Evolutionary conservation across 169 alveolate genomes (phyloP).

Genomic region (Babesia bigemina): DNA sequence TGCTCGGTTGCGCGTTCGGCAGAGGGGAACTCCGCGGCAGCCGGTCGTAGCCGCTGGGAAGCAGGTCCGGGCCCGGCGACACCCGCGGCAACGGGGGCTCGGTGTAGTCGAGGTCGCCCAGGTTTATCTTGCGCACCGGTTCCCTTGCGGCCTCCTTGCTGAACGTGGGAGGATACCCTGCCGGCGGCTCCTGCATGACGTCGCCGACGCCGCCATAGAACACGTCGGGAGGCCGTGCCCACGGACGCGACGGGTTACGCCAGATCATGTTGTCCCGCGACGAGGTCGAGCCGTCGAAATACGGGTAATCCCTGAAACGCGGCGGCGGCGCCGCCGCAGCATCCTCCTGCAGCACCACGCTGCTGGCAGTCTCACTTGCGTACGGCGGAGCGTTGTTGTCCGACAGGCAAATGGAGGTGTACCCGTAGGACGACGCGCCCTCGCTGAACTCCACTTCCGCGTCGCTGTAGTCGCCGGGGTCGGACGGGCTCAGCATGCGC

Average conservation of each 20-base stretch:
- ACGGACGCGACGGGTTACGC: background rate
- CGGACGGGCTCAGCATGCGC: conserved; percentile 1
- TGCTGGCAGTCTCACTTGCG: conserved; percentile 6
- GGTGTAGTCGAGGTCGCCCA: conserved; percentile 16
- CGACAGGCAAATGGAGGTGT: background rate
- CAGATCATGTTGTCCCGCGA: background rate
- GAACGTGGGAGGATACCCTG: background rate
- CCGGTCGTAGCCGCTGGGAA: background rate
- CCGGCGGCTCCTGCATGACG: background rate
- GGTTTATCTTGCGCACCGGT: conserved; percentile 1
- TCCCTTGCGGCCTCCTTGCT: background rate
- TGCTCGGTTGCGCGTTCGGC: no score
- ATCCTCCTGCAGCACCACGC: background rate
- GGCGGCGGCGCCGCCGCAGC: no score
- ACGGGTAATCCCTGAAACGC: background rate
- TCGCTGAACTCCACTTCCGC: background rate
- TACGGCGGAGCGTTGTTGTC: background rate
- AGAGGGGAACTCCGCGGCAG: no score
- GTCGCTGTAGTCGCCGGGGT: background rate
- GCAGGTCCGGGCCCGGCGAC: conserved; percentile 4
- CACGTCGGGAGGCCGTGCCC: background rate
- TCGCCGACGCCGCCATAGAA: background rate
- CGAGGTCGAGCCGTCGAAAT: background rate
- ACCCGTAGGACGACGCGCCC: background rate
- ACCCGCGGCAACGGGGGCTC: conserved; percentile 11